Percentiles rank a stretch among this genome's conserved stretches.
These are phyloP conservation scores for Friedmanniomyces simplex DNA, from an alignment of 495 filamentous ascomycete genomes.

Conservation along the genomic window DNA sequence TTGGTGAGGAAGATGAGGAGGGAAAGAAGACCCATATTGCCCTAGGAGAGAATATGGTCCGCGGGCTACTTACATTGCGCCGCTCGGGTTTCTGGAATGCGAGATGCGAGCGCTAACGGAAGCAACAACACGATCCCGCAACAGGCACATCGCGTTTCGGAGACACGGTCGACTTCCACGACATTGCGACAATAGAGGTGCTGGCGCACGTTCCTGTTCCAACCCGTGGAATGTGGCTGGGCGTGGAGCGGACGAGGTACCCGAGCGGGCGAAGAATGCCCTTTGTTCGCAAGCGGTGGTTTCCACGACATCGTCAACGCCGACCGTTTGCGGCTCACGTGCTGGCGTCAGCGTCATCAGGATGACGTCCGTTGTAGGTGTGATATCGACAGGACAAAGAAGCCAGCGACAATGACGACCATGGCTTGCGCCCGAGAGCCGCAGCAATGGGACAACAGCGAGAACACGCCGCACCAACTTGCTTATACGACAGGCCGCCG, in stretches of 20 bases:
- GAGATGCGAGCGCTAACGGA: background rate
- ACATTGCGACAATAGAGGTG: background rate
- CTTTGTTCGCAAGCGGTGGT: conserved; percentile 5
- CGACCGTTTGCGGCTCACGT: background rate
- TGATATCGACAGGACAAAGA: background rate
- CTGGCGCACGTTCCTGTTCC: background rate
- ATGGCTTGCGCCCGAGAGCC: background rate
- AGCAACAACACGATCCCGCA: background rate
- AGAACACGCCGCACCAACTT: background rate
- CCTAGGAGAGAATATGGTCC: background rate
- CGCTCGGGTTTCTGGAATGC: background rate
- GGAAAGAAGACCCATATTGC: background rate
- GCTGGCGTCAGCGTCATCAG: background rate
- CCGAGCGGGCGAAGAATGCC: background rate
- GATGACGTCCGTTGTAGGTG: background rate
- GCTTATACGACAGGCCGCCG: background rate
- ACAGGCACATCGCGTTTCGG: background rate
- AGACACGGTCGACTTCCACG: background rate
- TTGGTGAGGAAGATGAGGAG: background rate
- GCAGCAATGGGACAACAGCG: background rate
- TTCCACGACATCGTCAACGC: background rate
- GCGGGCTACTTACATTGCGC: background rate
- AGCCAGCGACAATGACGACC: background rate
- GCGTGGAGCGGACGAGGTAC: background rate
- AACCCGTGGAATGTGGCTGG: conserved; percentile 15